A percentile compares a stretch with the other conserved stretches of the same genome.
Conservation (phyloP, 2,329 filamentous ascomycete species). For the Podosphaera xanthii region DNA sequence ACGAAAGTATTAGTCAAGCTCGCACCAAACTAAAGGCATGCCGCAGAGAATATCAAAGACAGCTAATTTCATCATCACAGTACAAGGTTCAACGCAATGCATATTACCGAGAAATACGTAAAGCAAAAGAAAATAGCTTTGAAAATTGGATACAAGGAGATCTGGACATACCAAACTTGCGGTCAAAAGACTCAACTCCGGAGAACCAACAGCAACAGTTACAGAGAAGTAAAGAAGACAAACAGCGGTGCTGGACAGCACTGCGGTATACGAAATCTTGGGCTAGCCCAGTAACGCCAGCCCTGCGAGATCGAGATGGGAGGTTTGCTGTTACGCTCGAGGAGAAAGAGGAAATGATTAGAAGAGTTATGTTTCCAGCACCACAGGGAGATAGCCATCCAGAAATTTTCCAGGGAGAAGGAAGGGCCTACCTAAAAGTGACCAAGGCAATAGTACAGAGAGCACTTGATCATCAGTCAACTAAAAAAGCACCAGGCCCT, state of each 20-base stretch:
- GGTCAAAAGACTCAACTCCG: too few relatives aligned
- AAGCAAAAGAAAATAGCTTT: too few relatives aligned
- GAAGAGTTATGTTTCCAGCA: neutral
- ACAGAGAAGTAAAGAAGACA: neutral
- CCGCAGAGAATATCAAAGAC: neutral
- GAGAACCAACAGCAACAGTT: too few relatives aligned
- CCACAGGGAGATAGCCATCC: too few relatives aligned
- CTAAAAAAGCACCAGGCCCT: neutral
- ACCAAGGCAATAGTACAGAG: neutral
- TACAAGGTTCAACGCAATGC: neutral
- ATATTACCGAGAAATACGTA: neutral
- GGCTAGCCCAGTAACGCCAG: neutral
- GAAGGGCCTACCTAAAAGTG: neutral
- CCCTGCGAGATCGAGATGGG: neutral
- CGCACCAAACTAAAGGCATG: neutral
- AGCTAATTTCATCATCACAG: neutral
- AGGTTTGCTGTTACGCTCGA: neutral
- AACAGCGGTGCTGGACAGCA: neutral
- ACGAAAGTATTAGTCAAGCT: neutral
- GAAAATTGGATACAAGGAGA: too few relatives aligned
- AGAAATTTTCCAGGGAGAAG: neutral
- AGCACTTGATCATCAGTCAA: neutral
- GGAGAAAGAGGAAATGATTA: constrained; percentile 1
- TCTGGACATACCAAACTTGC: too few relatives aligned
- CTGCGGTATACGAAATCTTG: neutral